Evolutionary conservation across 2,329 filamentous ascomycete species (phyloP).

Genomic region (Alternaria triticimaculans): DNA sequence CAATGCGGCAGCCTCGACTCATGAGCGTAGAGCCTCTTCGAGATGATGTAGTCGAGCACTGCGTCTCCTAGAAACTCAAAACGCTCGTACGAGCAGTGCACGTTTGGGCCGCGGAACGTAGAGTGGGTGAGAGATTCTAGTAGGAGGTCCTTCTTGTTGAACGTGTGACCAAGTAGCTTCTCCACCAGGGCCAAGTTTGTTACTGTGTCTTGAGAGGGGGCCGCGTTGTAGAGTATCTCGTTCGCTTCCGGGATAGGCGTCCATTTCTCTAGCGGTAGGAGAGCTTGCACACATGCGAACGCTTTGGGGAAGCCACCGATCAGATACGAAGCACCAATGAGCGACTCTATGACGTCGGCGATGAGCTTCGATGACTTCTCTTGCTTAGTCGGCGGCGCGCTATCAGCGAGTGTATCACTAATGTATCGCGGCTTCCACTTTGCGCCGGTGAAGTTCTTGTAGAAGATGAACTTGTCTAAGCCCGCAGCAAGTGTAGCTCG

Average conservation of each 20-base stretch:
- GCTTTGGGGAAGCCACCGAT: conserved; percentile 72
- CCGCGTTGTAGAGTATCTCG: conserved; percentile 33
- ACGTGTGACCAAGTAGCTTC: conserved; percentile 72
- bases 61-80: conserved; percentile 90
- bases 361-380: conserved; percentile 76
- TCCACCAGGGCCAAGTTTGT: conserved; percentile 59
- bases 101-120: conserved; percentile 58
- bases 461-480: conserved; percentile 76
- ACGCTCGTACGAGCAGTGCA: conserved; percentile 68
- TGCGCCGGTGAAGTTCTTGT: conserved; percentile 67
- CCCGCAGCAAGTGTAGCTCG: conserved; percentile 67
- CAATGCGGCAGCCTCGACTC: conserved; percentile 58
- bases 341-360: conserved; percentile 85
- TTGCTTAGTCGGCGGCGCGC: conserved; percentile 34
- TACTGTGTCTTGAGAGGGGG: conserved; percentile 14
- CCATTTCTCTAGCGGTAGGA: conserved; percentile 68
- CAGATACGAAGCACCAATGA: conserved; percentile 77
- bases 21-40: conserved; percentile 64
- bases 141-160: conserved; percentile 70
- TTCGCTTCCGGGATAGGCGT: conserved; percentile 30
- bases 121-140: conserved; percentile 82
- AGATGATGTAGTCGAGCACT: conserved; percentile 79
- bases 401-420: conserved; percentile 47
- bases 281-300: conserved; percentile 63
- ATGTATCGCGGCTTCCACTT: conserved; percentile 76